Evolutionary conservation across 805 yeast genomes (phyloP).

Genomic region (Ogataea parapolymorpha): DNA sequence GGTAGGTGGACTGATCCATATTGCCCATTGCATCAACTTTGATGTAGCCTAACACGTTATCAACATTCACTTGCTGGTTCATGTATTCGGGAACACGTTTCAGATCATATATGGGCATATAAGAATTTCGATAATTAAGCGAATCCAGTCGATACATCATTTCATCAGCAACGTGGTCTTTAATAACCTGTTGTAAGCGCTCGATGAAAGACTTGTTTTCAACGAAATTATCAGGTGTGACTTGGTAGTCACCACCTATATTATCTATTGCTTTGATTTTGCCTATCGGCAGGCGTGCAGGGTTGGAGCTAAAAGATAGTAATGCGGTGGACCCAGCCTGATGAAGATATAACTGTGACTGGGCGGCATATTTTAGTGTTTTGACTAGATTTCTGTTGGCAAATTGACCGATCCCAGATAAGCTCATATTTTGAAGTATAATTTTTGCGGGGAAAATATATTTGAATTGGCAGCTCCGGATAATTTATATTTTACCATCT

Average conservation of each 20-base stretch:
- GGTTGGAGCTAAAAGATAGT: constrained; percentile 31
- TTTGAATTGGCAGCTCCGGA: not conserved
- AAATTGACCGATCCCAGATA: constrained; percentile 4
- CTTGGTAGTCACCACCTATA: constrained; percentile 4
- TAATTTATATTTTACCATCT: not conserved
- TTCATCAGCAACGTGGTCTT: constrained; percentile 37
- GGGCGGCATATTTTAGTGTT: constrained; percentile 21
- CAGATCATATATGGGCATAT: constrained; percentile 70
- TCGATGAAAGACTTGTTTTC: constrained; percentile 26
- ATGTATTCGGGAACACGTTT: constrained; percentile 57
- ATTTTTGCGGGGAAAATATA: constrained; percentile 5
- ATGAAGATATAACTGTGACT: constrained; percentile 30
- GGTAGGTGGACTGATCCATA: constrained; percentile 53
- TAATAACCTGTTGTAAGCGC: constrained; percentile 24
- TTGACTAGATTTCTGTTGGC: constrained; percentile 21
- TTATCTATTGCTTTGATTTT: constrained; percentile 4
- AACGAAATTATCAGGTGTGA: constrained; percentile 25
- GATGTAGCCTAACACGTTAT: constrained; percentile 69
- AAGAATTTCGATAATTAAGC: constrained; percentile 46
- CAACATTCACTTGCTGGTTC: constrained; percentile 61
- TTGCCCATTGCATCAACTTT: constrained; percentile 52
- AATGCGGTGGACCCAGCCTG: constrained; percentile 14
- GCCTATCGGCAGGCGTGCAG: constrained; percentile 26
- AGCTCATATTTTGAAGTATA: not conserved
- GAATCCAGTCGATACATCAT: constrained; percentile 56